Conservation (phyloP, 176 grass and related monocot genomes). For the Puccinellia tenuiflora region DNA sequence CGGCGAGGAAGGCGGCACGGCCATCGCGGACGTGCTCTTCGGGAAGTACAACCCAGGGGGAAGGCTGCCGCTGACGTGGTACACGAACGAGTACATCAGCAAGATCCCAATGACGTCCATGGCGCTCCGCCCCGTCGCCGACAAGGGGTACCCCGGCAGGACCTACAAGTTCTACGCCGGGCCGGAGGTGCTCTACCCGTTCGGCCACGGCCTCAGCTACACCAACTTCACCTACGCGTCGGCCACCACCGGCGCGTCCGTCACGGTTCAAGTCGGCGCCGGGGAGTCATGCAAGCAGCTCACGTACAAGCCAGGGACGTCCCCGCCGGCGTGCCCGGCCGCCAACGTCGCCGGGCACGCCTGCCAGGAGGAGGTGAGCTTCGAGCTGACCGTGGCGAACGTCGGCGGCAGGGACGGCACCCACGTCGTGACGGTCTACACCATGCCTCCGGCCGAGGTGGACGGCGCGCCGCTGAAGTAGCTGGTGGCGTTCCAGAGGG, state of each 20-base stretch:
- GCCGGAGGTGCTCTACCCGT: constrained; percentile 27
- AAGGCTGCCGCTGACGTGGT: constrained; percentile 34
- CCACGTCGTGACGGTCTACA: constrained; percentile 33
- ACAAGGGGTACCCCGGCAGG: constrained; percentile 24
- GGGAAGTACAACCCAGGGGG: constrained; percentile 41
- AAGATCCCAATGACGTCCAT: constrained; percentile 45
- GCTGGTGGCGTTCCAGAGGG: constrained; percentile 29
- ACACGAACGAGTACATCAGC: constrained; percentile 14
- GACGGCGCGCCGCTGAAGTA: constrained; percentile 31
- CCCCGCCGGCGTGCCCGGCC: constrained; percentile 19
- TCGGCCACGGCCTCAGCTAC: constrained; percentile 38
- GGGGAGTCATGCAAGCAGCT: constrained; percentile 14
- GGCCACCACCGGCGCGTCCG: not conserved
- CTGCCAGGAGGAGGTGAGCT: constrained; percentile 8
- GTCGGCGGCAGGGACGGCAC: not conserved
- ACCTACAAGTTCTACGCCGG: constrained; percentile 48
- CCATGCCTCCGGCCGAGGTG: constrained; percentile 25
- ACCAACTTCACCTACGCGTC: constrained; percentile 23
- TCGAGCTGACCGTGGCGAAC: constrained; percentile 22
- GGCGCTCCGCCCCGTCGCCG: constrained; percentile 23
- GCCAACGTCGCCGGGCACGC: not conserved
- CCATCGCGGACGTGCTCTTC: constrained; percentile 44
- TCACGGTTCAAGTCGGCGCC: not conserved
- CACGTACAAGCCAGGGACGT: constrained; percentile 10
- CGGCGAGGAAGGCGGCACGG: constrained; percentile 43